Evolutionary conservation across 345 rosid species (phyloP), one percentile per base, ranked within the genome.

Genomic region (Pelargonium nanum): DNA sequence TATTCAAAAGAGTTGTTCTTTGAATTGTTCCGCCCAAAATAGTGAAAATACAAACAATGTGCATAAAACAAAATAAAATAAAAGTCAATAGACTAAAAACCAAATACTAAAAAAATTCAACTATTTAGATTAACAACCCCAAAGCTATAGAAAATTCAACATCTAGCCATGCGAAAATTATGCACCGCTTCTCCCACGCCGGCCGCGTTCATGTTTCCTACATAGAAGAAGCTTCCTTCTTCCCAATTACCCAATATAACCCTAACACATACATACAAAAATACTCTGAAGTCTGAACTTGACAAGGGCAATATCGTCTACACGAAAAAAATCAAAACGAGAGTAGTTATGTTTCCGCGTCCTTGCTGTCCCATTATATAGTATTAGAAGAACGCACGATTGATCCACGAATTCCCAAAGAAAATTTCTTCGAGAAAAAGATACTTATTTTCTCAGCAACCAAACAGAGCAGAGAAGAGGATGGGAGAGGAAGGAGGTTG

Each of bases 401-500:
- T 56, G 22, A 53, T n/a, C n/a, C n/a, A n/a, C 66, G 30, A 52
- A 21, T 23, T 23, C 16, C 1, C 5, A 19, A 6, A n/a, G n/a
- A n/a, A n/a, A n/a, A n/a, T n/a, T n/a, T n/a, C n/a, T n/a, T n/a
- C n/a, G 6, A 24, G 19, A 24, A 56, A 44, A 2, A 34, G 20
- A 62, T 9, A 1, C 12, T 34, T 34, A 34, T 34, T 34, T 34
- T 34, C 45, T 34, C 45, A 9, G 45, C 45, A 34, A 34, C 45
- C 45, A 34, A 19, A 20, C 55, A 57, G 51, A 21, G 32, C 26
- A 40, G 26, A 56, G 53, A 57, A 53, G 40, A 55, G 26, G 22
- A 6, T 22, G 59, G 19, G 61, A 55, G 61, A 51, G 24, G 58
- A 84, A 82, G 87, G 85, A 83, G 22, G 45, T 1, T 90, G 97